These are phyloP conservation scores for Colletotrichum sp. DNA, from an alignment of 2,329 filamentous ascomycete species.

Conservation along the genomic window DNA sequence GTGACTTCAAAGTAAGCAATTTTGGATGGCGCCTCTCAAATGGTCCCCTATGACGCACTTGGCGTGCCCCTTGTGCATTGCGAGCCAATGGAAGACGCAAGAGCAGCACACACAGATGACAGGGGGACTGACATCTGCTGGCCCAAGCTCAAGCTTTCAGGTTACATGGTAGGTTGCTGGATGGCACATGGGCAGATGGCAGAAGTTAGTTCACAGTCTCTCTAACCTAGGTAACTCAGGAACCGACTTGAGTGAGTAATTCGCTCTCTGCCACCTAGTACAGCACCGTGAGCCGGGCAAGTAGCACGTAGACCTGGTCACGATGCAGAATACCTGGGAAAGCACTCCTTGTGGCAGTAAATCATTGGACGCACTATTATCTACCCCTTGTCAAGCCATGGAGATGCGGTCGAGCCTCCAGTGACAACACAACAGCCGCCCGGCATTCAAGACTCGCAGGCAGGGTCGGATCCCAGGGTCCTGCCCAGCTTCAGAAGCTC, in stretches of 20 bases:
- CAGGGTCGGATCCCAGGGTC: background rate
- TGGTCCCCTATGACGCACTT: slow-evolving; percentile 13
- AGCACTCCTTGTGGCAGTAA: background rate
- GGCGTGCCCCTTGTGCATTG: background rate
- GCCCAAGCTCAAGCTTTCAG: background rate
- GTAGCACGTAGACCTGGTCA: background rate
- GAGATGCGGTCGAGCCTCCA: background rate
- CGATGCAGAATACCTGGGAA: background rate
- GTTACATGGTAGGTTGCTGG: background rate
- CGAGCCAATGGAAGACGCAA: background rate
- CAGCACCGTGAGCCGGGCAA: background rate
- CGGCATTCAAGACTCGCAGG: background rate
- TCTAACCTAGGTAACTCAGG: background rate
- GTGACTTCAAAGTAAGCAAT: background rate
- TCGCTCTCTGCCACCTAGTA: background rate
- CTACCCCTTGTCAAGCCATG: background rate
- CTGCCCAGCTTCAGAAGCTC: background rate
- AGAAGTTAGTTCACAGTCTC: background rate
- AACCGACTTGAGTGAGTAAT: background rate
- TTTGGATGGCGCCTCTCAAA: background rate
- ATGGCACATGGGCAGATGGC: background rate
- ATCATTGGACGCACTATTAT: background rate
- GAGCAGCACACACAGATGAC: background rate
- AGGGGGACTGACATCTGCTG: background rate
- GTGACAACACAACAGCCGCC: background rate